Base-by-base conservation (phyloP, 176 grass and related monocot species). In the Oryza glaberrima region DNA sequence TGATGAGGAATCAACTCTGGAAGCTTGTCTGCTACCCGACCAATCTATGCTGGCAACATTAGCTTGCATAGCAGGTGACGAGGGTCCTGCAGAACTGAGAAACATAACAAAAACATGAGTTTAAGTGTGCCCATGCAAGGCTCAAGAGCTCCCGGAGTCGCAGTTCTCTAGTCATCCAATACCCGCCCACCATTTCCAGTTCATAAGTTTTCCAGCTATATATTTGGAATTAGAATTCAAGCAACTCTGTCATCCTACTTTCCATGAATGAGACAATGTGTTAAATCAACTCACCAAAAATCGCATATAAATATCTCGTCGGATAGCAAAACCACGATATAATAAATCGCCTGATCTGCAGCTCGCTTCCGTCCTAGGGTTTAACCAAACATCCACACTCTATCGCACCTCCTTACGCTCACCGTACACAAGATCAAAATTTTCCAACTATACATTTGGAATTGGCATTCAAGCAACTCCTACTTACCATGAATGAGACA, bases 1-100 rank as follows among this genome's bases (percentile, higher is more conserved):
- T 69, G 90, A 90, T 32, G 87, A 78, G 23, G 87, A 92, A 81
- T 90, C 91, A 72, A 89, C 89, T 86, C 92, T 95, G 25, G 92
- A 97, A 86, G 80, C 84, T 82, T 94, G 95, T 65, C 58, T 84
- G 60, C 86, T 90, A 76, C 95, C 92, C 83, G 91, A 72, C 88
- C 95, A 94, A 91, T 97, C 90, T 88, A 92, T 94, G 84, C 95
- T 94, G 46, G 85, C 87, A 58, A 83, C 76, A 90, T 98, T 98
- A 70, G 91, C 88, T 85, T 90, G 86, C 81, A 69, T 75, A 72
- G 89, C 93, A 87, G 96, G 86, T 75, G 96, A 95, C 23, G 96
- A 94, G 34, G 91, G 93, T 46, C 93, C 96, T 58, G 91, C 96
- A 82, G 96, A 99, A 87, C 96, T 99, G 88, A 80, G 77, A 89